Evolutionary conservation across 1,284 basidiomycete genomes (phyloP).

Genomic region (Athelia psychrophila): DNA sequence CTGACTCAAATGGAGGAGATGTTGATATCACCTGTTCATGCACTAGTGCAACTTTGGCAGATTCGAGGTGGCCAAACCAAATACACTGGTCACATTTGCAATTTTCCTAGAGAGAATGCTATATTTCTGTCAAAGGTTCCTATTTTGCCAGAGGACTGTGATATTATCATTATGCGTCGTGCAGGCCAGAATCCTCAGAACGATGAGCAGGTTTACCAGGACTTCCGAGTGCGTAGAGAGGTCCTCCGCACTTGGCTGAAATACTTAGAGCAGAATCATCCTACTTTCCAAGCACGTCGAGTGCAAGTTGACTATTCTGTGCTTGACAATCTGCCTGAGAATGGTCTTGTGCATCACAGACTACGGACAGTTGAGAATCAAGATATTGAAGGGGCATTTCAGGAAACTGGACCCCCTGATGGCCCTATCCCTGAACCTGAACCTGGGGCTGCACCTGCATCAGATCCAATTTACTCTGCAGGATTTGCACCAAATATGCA

Average conservation of each 20-base stretch:
- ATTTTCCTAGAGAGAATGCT: background rate
- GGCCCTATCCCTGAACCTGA: background rate
- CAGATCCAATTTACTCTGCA: background rate
- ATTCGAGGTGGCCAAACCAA: background rate
- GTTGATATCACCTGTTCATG: background rate
- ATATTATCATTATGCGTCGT: background rate
- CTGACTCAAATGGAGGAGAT: background rate
- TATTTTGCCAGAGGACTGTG: background rate
- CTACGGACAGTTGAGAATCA: background rate
- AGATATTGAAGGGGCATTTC: background rate
- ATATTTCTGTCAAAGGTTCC: background rate
- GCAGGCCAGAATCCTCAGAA: background rate
- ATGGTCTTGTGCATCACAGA: background rate
- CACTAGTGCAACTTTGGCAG: background rate
- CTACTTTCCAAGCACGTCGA: background rate
- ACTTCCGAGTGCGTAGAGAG: background rate
- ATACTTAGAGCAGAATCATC: background rate
- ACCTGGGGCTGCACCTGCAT: no score
- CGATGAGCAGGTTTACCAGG: background rate
- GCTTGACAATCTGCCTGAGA: background rate
- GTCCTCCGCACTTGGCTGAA: background rate
- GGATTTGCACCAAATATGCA: background rate
- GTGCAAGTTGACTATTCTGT: background rate
- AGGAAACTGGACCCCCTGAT: background rate
- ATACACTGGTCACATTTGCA: background rate